These are phyloP conservation scores for Trypanosoma avium DNA, from an alignment of 208 protist species.

Conservation along the genomic window DNA sequence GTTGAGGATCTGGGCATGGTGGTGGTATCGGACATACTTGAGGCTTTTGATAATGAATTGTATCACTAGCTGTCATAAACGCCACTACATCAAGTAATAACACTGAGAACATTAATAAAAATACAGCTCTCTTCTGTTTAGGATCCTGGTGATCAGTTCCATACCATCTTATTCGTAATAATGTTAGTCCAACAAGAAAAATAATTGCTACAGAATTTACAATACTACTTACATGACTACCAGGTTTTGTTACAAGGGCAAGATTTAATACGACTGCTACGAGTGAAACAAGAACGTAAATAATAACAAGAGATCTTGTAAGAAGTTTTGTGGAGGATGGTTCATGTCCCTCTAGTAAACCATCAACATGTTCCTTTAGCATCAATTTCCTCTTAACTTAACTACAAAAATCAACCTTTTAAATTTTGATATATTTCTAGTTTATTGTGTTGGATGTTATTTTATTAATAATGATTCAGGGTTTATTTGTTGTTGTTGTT, in stretches of 20 bases:
- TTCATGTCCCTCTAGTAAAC: slow-evolving; percentile 7
- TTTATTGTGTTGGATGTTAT: too few relatives aligned
- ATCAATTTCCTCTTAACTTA: not conserved
- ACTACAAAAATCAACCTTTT: too few relatives aligned
- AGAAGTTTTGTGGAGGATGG: not conserved
- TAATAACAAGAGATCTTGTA: not conserved
- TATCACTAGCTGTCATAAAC: not conserved
- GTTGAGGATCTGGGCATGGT: too few relatives aligned
- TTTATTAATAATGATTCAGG: too few relatives aligned
- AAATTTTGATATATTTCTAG: too few relatives aligned
- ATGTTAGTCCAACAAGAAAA: not conserved
- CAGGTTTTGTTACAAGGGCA: not conserved
- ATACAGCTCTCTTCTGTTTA: not conserved
- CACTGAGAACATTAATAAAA: not conserved
- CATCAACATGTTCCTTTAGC: slow-evolving; percentile 8
- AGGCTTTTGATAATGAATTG: not conserved
- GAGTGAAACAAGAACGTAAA: not conserved
- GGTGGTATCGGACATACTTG: not conserved
- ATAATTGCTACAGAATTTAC: not conserved
- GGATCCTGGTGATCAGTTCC: not conserved
- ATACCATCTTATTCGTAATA: not conserved
- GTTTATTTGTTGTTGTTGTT: too few relatives aligned
- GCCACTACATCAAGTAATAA: not conserved
- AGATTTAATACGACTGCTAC: not conserved
- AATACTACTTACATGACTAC: not conserved